Evolutionary conservation across 305 asterid genomes (phyloP).

Genomic region (Nicotiana rustica): DNA sequence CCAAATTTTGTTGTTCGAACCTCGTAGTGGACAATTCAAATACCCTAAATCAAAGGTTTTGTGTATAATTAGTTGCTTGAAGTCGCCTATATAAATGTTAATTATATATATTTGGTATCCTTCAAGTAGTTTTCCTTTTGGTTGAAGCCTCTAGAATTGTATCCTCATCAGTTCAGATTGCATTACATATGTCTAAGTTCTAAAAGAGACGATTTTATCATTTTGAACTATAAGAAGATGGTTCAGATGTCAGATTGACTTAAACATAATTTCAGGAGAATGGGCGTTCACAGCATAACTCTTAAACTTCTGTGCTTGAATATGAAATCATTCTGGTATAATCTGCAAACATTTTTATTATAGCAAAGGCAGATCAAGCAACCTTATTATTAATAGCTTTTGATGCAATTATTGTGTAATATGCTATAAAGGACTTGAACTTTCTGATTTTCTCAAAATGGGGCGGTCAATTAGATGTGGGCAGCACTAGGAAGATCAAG

Average conservation of each 20-base stretch:
- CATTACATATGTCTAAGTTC: background rate
- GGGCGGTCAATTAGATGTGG: background rate
- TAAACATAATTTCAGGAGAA: background rate
- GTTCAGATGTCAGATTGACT: background rate
- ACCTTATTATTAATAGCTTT: background rate
- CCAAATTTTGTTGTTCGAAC: background rate
- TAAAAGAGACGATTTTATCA: background rate
- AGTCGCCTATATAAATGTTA: background rate
- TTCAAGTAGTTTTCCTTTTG: background rate
- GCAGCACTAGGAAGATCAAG: background rate
- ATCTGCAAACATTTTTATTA: background rate
- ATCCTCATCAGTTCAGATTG: background rate
- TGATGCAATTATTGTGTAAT: background rate
- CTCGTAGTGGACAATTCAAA: background rate
- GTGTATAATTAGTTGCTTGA: background rate
- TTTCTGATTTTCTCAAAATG: background rate
- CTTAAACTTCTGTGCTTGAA: background rate
- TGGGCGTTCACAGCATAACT: background rate
- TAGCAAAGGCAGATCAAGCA: background rate
- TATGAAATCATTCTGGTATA: background rate
- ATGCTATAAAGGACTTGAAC: background rate
- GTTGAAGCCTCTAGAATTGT: background rate
- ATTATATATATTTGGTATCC: background rate
- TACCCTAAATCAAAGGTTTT: background rate
- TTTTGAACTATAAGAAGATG: background rate